Conservation (phyloP, 371 early-diverging fungal species). For the Encephalitozoon cuniculi region DNA sequence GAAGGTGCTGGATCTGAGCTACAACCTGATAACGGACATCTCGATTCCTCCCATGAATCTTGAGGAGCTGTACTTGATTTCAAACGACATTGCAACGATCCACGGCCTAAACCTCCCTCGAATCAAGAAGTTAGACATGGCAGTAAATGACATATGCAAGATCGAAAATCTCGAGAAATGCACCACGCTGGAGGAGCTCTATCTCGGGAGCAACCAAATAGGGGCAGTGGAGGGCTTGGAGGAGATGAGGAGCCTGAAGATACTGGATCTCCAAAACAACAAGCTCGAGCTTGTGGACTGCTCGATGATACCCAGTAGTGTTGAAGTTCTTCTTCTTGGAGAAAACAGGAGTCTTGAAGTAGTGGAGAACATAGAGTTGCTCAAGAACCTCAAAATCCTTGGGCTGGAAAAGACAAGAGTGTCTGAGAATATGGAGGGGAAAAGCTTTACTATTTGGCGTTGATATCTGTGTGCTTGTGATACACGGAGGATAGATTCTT, state of each 20-base stretch:
- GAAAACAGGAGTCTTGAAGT: conserved; percentile 37
- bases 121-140: conserved; percentile 52
- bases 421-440: not conserved
- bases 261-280: conserved; percentile 52
- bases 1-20: conserved; percentile 46
- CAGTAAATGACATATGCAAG: conserved; percentile 37
- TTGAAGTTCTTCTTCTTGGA: conserved; percentile 37
- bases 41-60: not conserved
- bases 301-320: conserved; percentile 22
- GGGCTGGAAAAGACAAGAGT: conserved; percentile 32
- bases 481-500: not conserved
- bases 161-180: conserved; percentile 35
- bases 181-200: conserved; percentile 36
- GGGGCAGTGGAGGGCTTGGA: conserved; percentile 27
- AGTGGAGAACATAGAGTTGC: conserved; percentile 23
- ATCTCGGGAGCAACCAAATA: conserved; percentile 48
- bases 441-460: not conserved
- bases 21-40: conserved; percentile 41
- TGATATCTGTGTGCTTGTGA: not conserved
- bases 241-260: conserved; percentile 21
- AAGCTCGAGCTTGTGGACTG: conserved; percentile 45
- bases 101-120: not conserved
- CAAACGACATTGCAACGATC: conserved; percentile 50
- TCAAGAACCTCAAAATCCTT: conserved; percentile 31
- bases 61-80: conserved; percentile 50